phyloP scores from a whole-genome alignment of 1,139 yeast species.

The Suhomyces chickasaworum region DNA sequence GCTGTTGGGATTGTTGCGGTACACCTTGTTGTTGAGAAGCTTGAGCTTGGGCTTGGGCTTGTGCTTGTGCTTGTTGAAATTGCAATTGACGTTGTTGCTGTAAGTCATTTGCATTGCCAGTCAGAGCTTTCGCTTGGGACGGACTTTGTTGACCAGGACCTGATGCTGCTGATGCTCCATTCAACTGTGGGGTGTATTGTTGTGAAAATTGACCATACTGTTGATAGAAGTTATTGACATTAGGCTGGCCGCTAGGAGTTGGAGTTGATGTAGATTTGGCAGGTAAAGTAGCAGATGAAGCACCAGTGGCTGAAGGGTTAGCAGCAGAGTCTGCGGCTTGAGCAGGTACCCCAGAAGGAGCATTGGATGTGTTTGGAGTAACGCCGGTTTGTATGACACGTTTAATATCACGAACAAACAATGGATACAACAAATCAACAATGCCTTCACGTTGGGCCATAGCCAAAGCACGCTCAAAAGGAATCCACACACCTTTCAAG shows the following conservation, averaged over 20 bases:
- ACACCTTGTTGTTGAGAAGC: constrained; percentile 15
- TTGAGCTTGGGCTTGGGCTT: constrained; percentile 15
- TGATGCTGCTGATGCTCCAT: constrained; percentile 18
- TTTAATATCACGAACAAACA: constrained; percentile 85
- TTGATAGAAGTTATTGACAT: constrained; percentile 26
- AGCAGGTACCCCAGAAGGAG: constrained; percentile 18
- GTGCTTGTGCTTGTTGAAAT: constrained; percentile 20
- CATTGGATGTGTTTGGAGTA: constrained; percentile 31
- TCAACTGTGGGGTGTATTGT: constrained; percentile 20
- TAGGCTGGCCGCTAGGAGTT: constrained; percentile 15
- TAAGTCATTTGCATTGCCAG: constrained; percentile 7
- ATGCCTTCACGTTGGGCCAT: constrained; percentile 92
- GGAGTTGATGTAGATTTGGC: constrained; percentile 19
- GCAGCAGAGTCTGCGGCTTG: constrained; percentile 17
- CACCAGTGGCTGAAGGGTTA: constrained; percentile 17
- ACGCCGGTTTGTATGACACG: constrained; percentile 60
- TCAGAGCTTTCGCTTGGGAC: constrained; percentile 10
- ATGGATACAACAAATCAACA: constrained; percentile 80
- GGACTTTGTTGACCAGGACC: constrained; percentile 14
- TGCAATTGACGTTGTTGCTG: constrained; percentile 20
- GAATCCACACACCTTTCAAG: constrained; percentile 97
- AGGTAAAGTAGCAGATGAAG: constrained; percentile 17
- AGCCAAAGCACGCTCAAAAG: constrained; percentile 87
- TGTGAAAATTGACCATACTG: constrained; percentile 21
- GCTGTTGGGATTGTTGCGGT: constrained; percentile 17